Percentiles rank a stretch among this genome's conserved stretches.
phyloP scores from a whole-genome alignment of 345 rosid species.

The Aegle marmelos region DNA sequence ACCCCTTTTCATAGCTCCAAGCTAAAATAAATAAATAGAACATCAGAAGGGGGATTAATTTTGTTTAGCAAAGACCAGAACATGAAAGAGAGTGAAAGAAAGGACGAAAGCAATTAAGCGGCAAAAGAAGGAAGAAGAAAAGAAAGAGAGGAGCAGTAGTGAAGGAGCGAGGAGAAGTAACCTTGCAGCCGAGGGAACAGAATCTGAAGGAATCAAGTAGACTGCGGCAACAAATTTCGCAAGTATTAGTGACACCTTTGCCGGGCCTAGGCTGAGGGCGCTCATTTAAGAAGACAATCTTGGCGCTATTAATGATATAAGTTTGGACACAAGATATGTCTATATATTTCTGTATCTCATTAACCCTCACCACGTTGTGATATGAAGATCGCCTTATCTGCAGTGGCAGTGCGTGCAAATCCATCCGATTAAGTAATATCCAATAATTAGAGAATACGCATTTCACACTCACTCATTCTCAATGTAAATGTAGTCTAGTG shows the following conservation, averaged over 20 bases:
- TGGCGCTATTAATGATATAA: slow-evolving; percentile 88
- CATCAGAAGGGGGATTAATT: neutral
- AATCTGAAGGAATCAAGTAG: slow-evolving; percentile 92
- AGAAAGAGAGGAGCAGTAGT: too few species aligned
- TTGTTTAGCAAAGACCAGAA: too few species aligned
- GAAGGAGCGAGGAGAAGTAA: neutral
- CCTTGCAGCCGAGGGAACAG: slow-evolving; percentile 96
- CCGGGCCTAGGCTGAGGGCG: slow-evolving; percentile 93
- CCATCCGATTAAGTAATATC: too few species aligned
- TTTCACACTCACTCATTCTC: neutral
- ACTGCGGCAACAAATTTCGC: slow-evolving; percentile 80
- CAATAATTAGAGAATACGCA: neutral
- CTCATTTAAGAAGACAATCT: slow-evolving; percentile 82
- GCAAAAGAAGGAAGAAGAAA: too few species aligned
- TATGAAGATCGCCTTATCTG: slow-evolving; percentile 94
- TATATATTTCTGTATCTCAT: slow-evolving; percentile 80
- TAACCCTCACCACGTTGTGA: slow-evolving; percentile 90
- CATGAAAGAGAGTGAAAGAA: too few species aligned
- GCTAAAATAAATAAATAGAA: slow-evolving; percentile 29
- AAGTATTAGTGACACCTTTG: slow-evolving; percentile 89
- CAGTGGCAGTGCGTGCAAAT: neutral
- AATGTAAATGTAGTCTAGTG: too few species aligned
- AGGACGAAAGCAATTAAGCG: too few species aligned
- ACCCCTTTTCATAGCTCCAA: slow-evolving; percentile 72
- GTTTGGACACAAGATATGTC: slow-evolving; percentile 88